A percentile compares a stretch with the other conserved stretches of the same genome.
Conservation (phyloP, 352 stramenopile genomes). For the Pythium dissimile region DNA sequence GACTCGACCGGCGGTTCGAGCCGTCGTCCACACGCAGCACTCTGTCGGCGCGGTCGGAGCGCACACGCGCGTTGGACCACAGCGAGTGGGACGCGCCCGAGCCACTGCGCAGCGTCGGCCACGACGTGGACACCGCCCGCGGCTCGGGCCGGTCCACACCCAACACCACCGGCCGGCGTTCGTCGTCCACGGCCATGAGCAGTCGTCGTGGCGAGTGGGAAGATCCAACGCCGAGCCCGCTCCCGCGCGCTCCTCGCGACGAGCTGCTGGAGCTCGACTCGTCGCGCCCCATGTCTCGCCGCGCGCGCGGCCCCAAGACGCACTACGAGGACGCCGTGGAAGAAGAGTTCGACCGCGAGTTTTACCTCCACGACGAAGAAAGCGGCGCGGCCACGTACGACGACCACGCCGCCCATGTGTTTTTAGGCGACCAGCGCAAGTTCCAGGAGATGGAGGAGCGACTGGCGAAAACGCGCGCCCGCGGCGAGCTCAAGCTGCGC, state of each 20-base stretch:
- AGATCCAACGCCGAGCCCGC: conserved; percentile 38
- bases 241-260: conserved; percentile 14
- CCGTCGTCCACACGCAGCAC: conserved; percentile 17
- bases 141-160: too few relatives aligned
- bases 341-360: conserved; percentile 93
- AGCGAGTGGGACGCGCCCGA: conserved; percentile 82
- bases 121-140: not conserved
- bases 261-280: not conserved
- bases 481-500: conserved; percentile 86
- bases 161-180: too few relatives aligned
- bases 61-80: conserved; percentile 32
- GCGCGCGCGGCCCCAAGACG: conserved; percentile 47
- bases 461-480: conserved; percentile 73
- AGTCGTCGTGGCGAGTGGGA: conserved; percentile 41
- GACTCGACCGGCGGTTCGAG: not conserved
- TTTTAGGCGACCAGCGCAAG: conserved; percentile 90
- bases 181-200: not conserved
- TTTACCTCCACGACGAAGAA: conserved; percentile 95
- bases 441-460: conserved; percentile 90
- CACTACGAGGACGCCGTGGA: conserved; percentile 81
- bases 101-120: conserved; percentile 47
- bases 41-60: conserved; percentile 27
- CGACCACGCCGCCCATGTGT: conserved; percentile 69
- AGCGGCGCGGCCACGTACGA: conserved; percentile 45
- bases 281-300: not conserved